Evolutionary conservation across 345 rosid genomes (phyloP).

Genomic region (Eucalyptus urophylla): DNA sequence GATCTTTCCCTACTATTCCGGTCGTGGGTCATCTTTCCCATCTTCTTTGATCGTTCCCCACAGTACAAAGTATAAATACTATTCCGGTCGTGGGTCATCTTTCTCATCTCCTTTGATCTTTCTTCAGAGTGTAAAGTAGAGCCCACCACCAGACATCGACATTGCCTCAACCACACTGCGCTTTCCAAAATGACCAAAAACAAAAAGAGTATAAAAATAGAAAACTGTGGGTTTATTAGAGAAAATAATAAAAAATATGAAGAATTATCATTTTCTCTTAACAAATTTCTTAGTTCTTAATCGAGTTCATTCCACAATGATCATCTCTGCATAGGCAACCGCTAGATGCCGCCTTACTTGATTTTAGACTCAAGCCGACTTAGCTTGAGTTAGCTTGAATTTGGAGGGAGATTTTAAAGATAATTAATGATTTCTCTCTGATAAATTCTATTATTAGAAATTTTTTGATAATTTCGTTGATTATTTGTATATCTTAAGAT

Average conservation of each 20-base stretch:
- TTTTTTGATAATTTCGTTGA: too few species aligned
- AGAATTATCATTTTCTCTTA: not conserved
- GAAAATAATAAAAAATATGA: not conserved
- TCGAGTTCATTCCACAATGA: conserved; percentile 16
- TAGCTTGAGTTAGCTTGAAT: too few species aligned
- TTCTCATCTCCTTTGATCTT: conserved; percentile 39
- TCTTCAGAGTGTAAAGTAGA: conserved; percentile 69
- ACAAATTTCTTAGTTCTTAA: conserved; percentile 1
- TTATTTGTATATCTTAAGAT: too few species aligned
- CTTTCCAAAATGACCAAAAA: not conserved
- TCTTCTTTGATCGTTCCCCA: conserved; percentile 38
- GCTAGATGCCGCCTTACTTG: too few species aligned
- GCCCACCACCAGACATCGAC: conserved; percentile 50
- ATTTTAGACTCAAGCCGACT: too few species aligned
- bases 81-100: not conserved
- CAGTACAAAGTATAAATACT: too few species aligned
- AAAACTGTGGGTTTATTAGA: too few species aligned
- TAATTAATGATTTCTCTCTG: too few species aligned
- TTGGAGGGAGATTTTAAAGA: too few species aligned
- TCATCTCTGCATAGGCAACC: too few species aligned
- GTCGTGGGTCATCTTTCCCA: not conserved
- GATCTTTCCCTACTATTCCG: not conserved
- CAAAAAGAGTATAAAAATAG: too few species aligned
- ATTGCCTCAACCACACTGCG: conserved; percentile 54
- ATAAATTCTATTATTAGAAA: too few species aligned